Conservation (phyloP, 1,284 basidiomycete genomes). For the Rhodotorula mucilaginosa region DNA sequence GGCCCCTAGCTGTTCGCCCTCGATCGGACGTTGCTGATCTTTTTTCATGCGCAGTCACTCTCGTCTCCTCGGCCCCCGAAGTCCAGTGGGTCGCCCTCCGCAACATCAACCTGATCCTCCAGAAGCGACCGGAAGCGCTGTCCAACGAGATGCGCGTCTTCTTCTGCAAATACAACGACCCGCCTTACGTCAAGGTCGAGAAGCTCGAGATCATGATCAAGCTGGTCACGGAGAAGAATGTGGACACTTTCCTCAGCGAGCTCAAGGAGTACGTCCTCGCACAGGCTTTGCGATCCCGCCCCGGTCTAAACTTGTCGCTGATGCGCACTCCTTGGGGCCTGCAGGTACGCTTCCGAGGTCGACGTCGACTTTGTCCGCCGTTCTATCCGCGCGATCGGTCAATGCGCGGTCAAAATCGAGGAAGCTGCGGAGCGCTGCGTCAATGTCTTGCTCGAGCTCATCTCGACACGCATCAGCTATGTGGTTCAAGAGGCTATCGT, state of each 20-base stretch:
- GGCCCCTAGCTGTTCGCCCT: background rate
- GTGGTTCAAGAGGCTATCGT: conserved; percentile 98
- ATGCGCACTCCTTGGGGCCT: background rate
- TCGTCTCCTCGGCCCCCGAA: conserved; percentile 61
- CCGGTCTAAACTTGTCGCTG: background rate
- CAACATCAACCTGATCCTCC: conserved; percentile 93
- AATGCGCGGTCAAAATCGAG: conserved; percentile 93
- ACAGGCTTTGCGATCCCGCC: conserved; percentile 1
- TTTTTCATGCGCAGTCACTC: conserved; percentile 51
- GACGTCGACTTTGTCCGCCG: conserved; percentile 97
- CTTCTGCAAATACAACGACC: conserved; percentile 99
- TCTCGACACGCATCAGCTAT: conserved; percentile 88
- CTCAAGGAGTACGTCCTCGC: conserved; percentile 73
- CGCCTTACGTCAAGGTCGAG: conserved; percentile 95
- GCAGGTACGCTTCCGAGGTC: conserved; percentile 90
- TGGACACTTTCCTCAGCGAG: conserved; percentile 90
- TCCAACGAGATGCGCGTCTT: conserved; percentile 97
- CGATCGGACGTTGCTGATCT: background rate
- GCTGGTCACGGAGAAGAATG: conserved; percentile 84
- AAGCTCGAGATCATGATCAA: conserved; percentile 99
- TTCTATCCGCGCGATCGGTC: conserved; percentile 91
- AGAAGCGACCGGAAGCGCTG: conserved; percentile 84
- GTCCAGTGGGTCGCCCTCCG: conserved; percentile 96
- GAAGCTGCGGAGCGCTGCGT: conserved; percentile 90
- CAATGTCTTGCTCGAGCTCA: conserved; percentile 85